Evolutionary conservation across 176 grass and related monocot genomes (phyloP), one percentile per base, ranked within the genome.

Genomic region (Elaeis guineensis): DNA sequence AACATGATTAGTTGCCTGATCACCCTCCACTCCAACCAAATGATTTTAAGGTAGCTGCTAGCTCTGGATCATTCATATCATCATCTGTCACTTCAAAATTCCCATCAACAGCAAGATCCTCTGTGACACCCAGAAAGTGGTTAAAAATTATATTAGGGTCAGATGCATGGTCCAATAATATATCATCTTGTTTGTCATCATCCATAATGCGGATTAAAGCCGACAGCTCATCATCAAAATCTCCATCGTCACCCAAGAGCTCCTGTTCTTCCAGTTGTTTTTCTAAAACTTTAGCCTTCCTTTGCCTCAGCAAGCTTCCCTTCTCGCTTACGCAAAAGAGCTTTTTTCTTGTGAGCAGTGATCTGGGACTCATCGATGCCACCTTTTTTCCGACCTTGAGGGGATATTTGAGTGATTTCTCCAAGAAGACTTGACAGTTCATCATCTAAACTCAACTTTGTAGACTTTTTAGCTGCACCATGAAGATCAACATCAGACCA

Each of bases 231-330:
- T 90, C 91, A 69, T 96, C 91, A 44, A 80, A 96, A 21, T 90
- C 78, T 62, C 85, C 91, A 49, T 77, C 78, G 53, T 85, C 86
- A 4, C 92, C 92, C 51, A 96, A 78, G 82, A 96, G 86, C 25
- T 86, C 86, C 35, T 82, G 83, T 58, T 96, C 92, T 77, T 96
- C 92, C 53, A 90, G 58, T 85, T 88, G 77, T 60, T 79, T 96
- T 72, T 96, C 87, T 75, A 96, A 72, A 80, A 96, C 80, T 79
- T 96, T 96, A 68, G 92, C 92, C 57, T 80, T 96, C 92, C 75
- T 96, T 96, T 52, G 92, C 86, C 81, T 96, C 92, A 1, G 75
- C 44, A 74, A 96, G 71, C 74, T 76, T 90, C 17, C 91, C 91
- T 73, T 90, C 80, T 54, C 78, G 59, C 72, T 96, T 96, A 58